A percentile compares a stretch with the other conserved stretches of the same genome.
Evolutionary conservation across 495 filamentous ascomycete species (phyloP).

Genomic region (Penicillium chermesinum): DNA sequence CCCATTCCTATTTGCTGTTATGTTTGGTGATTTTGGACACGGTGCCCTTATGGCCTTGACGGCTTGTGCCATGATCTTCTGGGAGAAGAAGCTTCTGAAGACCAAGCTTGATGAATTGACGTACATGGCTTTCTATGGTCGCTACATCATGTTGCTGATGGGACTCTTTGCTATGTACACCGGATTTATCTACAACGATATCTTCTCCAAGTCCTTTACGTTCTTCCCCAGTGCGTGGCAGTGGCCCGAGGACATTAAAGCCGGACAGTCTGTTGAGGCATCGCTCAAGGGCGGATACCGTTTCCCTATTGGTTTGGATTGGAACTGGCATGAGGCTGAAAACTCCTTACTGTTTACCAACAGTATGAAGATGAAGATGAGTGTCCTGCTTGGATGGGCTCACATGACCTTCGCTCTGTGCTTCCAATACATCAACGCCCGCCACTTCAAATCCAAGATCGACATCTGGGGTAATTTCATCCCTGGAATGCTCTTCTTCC

Average conservation of each 20-base stretch:
- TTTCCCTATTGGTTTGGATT: slow-evolving; percentile 95
- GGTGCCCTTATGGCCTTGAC: slow-evolving; percentile 77
- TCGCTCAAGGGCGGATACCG: slow-evolving; percentile 64
- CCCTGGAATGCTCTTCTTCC: slow-evolving; percentile 98
- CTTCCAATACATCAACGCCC: slow-evolving; percentile 87
- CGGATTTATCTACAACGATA: slow-evolving; percentile 95
- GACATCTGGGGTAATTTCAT: slow-evolving; percentile 97
- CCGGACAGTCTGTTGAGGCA: slow-evolving; percentile 57
- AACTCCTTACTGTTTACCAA: slow-evolving; percentile 93
- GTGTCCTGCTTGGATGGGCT: slow-evolving; percentile 89
- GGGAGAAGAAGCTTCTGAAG: slow-evolving; percentile 74
- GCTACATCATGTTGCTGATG: slow-evolving; percentile 99
- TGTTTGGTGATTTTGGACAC: slow-evolving; percentile 95
- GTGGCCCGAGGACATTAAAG: slow-evolving; percentile 64
- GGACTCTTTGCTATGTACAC: slow-evolving; percentile 95
- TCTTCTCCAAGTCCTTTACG: slow-evolving; percentile 87
- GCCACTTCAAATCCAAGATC: slow-evolving; percentile 87
- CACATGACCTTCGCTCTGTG: slow-evolving; percentile 98
- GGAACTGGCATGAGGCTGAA: slow-evolving; percentile 92
- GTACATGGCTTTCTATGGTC: slow-evolving; percentile 96
- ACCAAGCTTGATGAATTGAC: slow-evolving; percentile 92
- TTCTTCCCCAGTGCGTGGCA: slow-evolving; percentile 86
- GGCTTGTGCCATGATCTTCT: slow-evolving; percentile 88
- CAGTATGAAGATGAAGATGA: slow-evolving; percentile 99
- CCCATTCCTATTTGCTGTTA: slow-evolving; percentile 95